A percentile compares a stretch with the other conserved stretches of the same genome.
These are phyloP conservation scores for Phytopythium delawarense DNA, from an alignment of 352 stramenopile genomes.

Conservation along the genomic window DNA sequence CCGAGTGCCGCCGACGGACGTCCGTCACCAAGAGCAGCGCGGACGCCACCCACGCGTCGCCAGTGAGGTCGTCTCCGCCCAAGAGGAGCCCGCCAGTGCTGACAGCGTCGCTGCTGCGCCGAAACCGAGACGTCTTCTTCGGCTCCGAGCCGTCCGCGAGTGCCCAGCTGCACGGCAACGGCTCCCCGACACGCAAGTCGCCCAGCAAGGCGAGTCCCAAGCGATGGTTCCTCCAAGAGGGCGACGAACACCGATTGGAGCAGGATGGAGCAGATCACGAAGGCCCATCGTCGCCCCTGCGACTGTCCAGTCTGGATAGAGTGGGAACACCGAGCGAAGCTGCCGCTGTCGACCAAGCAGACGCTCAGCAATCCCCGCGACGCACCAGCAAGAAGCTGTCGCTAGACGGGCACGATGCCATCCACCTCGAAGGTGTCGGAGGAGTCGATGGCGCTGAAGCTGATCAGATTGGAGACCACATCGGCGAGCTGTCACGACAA, in stretches of 20 bases:
- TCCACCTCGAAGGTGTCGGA: not conserved
- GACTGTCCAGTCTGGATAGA: not conserved
- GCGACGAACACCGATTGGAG: not conserved
- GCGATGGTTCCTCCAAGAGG: not conserved
- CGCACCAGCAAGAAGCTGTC: not conserved
- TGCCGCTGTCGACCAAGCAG: not conserved
- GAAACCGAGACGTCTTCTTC: constrained; percentile 1
- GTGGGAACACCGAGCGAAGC: not conserved
- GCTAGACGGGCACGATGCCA: not conserved
- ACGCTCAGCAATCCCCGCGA: not conserved
- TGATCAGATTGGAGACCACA: constrained; percentile 19
- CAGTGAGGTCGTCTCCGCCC: not conserved
- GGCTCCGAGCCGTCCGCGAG: not conserved
- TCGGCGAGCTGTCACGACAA: constrained; percentile 59
- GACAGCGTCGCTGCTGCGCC: constrained; percentile 1
- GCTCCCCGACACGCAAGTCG: not conserved
- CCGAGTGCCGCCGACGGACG: constrained; percentile 4
- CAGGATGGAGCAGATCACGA: no score
- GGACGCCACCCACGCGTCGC: not conserved
- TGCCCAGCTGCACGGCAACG: constrained; percentile 1
- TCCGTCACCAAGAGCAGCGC: constrained; percentile 5
- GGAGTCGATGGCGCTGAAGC: not conserved
- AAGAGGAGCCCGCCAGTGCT: constrained; percentile 1
- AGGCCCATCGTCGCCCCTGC: not conserved
- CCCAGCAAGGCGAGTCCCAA: constrained; percentile 3